These are phyloP conservation scores for Trichosanthes cucumerina DNA, from an alignment of 306 rosid species.

Conservation along the genomic window DNA sequence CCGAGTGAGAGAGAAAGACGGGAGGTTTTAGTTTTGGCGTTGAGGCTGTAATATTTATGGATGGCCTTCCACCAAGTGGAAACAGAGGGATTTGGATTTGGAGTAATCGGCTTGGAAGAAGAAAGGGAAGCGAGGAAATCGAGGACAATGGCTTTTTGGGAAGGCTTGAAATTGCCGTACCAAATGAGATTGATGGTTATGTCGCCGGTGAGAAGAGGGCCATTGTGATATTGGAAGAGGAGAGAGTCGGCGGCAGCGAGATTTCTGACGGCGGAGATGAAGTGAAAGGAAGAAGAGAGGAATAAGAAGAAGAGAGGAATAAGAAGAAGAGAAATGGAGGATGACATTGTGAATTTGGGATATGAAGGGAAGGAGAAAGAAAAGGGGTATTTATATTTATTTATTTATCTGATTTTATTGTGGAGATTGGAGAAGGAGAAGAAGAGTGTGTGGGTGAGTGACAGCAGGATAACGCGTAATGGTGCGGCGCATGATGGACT, in stretches of 20 bases:
- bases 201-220: conserved; percentile 48
- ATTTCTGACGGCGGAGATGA: too few relatives aligned
- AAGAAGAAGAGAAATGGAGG: conserved; percentile 10
- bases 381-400: not conserved
- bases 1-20: conserved; percentile 20
- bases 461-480: not conserved
- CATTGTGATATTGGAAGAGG: conserved; percentile 43
- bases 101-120: conserved; percentile 11
- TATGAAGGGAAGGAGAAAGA: not conserved
- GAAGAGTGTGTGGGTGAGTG: not conserved
- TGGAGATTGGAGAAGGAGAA: too few relatives aligned
- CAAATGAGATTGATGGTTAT: conserved; percentile 50
- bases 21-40: not conserved
- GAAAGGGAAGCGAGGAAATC: conserved; percentile 61
- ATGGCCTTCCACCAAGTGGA: conserved; percentile 48
- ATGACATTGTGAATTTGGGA: conserved; percentile 14
- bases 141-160: conserved; percentile 52
- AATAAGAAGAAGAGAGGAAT: conserved; percentile 10
- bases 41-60: conserved; percentile 24
- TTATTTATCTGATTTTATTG: too few relatives aligned
- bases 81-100: conserved; percentile 45
- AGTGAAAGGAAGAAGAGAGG: not conserved
- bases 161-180: conserved; percentile 60
- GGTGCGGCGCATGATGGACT: not conserved
- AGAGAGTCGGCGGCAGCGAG: too few relatives aligned